These are phyloP conservation scores for Ophiostoma perfectum DNA, from an alignment of 2,329 filamentous ascomycete species.

Conservation along the genomic window DNA sequence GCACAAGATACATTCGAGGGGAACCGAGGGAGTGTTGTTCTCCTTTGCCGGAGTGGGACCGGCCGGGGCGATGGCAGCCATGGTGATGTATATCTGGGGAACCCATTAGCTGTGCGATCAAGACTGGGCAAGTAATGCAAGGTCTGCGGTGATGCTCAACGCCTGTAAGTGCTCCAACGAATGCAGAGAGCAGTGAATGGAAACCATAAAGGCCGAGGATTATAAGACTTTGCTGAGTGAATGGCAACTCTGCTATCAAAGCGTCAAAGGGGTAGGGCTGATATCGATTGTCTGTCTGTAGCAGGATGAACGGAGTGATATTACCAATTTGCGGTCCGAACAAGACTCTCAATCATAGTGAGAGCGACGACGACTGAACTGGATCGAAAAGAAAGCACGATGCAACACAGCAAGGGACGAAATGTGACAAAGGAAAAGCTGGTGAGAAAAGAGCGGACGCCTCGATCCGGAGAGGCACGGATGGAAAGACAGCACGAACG, in stretches of 20 bases:
- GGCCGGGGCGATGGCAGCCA: slow-evolving; percentile 34
- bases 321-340: neutral
- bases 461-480: neutral
- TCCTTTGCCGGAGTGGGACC: neutral
- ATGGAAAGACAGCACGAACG: no score
- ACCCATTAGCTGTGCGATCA: neutral
- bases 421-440: neutral
- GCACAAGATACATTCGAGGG: slow-evolving; percentile 77
- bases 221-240: no score
- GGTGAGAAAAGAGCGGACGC: slow-evolving; percentile 5
- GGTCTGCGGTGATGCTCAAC: neutral
- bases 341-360: neutral
- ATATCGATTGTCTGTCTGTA: neutral
- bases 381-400: neutral
- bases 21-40: slow-evolving; percentile 37
- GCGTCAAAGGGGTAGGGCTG: neutral
- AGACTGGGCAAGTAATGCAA: neutral
- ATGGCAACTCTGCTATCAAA: no score
- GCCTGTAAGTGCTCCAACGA: no score
- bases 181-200: no score
- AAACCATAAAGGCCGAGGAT: no score
- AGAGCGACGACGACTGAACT: neutral
- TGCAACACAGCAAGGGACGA: neutral
- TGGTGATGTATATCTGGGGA: slow-evolving; percentile 25
- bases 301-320: neutral